A percentile compares a stretch with the other conserved stretches of the same genome.
phyloP scores from a whole-genome alignment of 2,329 filamentous ascomycete species.

The Phoma herbarum region DNA sequence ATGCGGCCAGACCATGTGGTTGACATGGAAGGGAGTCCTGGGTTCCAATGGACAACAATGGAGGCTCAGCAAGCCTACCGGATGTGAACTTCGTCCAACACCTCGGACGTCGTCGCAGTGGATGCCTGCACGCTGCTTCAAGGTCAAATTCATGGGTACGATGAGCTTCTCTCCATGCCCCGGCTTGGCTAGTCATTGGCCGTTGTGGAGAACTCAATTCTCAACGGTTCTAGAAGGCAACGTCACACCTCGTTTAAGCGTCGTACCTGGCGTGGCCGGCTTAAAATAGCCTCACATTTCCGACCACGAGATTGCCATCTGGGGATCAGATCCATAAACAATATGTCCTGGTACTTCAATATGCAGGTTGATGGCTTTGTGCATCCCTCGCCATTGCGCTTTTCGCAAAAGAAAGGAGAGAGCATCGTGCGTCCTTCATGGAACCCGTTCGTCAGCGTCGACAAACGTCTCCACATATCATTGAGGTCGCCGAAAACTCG shows the following conservation, averaged over 20 bases:
- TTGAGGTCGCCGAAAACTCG: slow-evolving; percentile 6
- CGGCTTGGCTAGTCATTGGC: slow-evolving; percentile 25
- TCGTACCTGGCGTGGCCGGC: slow-evolving; percentile 19
- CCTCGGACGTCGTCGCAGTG: not conserved
- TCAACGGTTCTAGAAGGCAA: slow-evolving; percentile 31
- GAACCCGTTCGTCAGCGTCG: not conserved
- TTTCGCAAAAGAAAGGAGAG: slow-evolving; percentile 2
- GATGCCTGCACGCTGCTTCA: not conserved
- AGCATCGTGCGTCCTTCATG: not conserved
- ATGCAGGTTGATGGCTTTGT: slow-evolving; percentile 2
- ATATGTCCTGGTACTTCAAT: slow-evolving; percentile 5
- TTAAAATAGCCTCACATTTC: slow-evolving; percentile 30
- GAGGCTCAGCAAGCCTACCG: not conserved
- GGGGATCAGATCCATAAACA: slow-evolving; percentile 15
- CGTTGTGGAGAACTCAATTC: slow-evolving; percentile 31
- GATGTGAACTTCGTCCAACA: not conserved
- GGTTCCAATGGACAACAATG: not conserved
- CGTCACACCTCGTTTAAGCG: slow-evolving; percentile 24
- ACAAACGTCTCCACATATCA: slow-evolving; percentile 10
- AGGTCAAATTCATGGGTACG: slow-evolving; percentile 20
- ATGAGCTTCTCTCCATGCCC: slow-evolving; percentile 16
- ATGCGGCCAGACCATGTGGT: slow-evolving; percentile 18
- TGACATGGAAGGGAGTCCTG: slow-evolving; percentile 1
- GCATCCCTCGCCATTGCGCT: not conserved
- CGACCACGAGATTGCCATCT: slow-evolving; percentile 13